phyloP scores from a whole-genome alignment of 345 rosid species.

The Eucalyptus erythrocorys region DNA sequence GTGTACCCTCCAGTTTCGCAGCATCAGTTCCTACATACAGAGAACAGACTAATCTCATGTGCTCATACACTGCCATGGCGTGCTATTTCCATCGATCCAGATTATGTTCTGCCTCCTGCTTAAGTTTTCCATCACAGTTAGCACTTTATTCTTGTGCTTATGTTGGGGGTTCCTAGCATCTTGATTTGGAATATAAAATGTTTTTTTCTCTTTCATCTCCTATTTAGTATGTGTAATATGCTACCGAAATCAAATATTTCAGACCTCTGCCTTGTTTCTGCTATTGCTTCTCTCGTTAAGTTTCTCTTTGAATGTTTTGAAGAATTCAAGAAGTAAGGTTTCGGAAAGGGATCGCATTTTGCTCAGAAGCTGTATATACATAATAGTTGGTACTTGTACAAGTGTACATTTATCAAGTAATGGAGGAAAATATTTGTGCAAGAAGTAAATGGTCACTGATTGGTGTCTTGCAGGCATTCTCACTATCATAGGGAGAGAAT shows the following conservation, averaged over 20 bases:
- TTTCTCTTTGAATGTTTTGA: not conserved
- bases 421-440: not conserved
- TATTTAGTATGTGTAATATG: not conserved
- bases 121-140: not conserved
- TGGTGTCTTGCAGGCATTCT: not conserved
- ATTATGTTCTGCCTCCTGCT: not conserved
- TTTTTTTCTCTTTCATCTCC: not conserved
- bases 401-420: not conserved
- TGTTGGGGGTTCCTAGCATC: not conserved
- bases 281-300: not conserved
- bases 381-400: not conserved
- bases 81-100: not conserved
- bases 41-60: not conserved
- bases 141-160: not conserved
- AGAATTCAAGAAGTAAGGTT: not conserved
- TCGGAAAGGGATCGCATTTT: not conserved
- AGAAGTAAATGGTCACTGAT: not conserved
- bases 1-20: not conserved
- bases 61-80: not conserved
- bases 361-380: not conserved
- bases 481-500: not conserved
- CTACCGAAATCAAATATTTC: not conserved
- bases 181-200: not conserved
- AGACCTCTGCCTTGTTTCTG: not conserved
- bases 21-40: not conserved